Evolutionary conservation across 2,329 filamentous ascomycete genomes (phyloP).

Genomic region (Juglanconis juglandina): DNA sequence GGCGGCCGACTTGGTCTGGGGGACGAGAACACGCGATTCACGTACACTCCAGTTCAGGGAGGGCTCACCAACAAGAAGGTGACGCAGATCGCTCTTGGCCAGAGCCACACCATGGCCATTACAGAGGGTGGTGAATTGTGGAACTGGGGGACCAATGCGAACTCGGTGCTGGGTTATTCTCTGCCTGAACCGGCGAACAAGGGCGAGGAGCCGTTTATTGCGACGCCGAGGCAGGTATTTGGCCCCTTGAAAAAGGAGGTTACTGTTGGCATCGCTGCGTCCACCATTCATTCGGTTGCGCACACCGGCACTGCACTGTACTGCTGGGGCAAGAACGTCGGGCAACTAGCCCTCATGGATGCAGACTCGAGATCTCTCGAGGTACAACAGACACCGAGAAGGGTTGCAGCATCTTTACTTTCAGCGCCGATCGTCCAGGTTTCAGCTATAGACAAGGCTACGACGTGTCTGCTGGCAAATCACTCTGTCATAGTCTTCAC

Average conservation of each 20-base stretch:
- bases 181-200: constrained; percentile 63
- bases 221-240: constrained; percentile 82
- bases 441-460: constrained; percentile 86
- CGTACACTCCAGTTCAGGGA: constrained; percentile 76
- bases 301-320: constrained; percentile 79
- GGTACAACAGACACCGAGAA: constrained; percentile 75
- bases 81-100: constrained; percentile 75
- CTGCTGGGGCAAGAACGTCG: constrained; percentile 93
- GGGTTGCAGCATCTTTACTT: constrained; percentile 82
- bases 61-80: constrained; percentile 74
- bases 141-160: constrained; percentile 88
- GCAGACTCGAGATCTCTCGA: constrained; percentile 90
- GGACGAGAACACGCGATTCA: constrained; percentile 85
- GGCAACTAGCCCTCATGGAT: constrained; percentile 90
- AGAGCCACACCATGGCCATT: constrained; percentile 86
- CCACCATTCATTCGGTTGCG: constrained; percentile 85
- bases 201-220: constrained; percentile 81
- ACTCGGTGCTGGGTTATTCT: constrained; percentile 81
- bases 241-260: constrained; percentile 83
- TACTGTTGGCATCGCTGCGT: constrained; percentile 80
- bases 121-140: constrained; percentile 85
- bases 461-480: constrained; percentile 78
- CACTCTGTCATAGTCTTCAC: constrained; percentile 91
- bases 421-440: constrained; percentile 70
- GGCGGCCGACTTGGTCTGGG: constrained; percentile 86